Evolutionary conservation across 2,329 filamentous ascomycete species (phyloP).

Genomic region (Penicillium paneum): DNA sequence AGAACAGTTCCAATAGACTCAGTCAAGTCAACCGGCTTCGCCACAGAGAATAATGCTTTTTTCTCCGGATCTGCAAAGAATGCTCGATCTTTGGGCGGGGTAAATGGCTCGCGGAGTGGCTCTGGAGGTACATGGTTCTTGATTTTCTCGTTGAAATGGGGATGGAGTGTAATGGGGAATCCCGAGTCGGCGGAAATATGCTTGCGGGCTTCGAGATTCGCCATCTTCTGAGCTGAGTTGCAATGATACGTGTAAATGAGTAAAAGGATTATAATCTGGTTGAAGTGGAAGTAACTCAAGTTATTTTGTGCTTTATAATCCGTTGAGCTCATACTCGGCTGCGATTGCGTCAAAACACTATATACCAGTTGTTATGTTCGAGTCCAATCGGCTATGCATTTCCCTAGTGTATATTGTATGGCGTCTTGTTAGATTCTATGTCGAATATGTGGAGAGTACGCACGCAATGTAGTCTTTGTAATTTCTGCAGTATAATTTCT

Average conservation of each 20-base stretch:
- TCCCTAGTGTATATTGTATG: neutral
- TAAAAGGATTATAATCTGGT: neutral
- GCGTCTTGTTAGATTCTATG: neutral
- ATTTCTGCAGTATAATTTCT: neutral
- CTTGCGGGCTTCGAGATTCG: conserved; percentile 46
- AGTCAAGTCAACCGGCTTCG: conserved; percentile 32
- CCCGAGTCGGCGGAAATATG: conserved; percentile 52
- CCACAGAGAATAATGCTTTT: conserved; percentile 34
- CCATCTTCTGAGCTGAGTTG: conserved; percentile 23
- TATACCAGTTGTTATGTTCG: neutral
- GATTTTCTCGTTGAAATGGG: conserved; percentile 49
- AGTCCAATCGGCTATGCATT: neutral
- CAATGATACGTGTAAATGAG: too few relatives aligned
- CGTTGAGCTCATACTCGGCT: neutral
- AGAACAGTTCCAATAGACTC: conserved; percentile 41
- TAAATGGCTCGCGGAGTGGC: conserved; percentile 30
- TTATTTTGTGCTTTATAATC: neutral
- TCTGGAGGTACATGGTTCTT: conserved; percentile 43
- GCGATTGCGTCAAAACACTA: conserved; percentile 1
- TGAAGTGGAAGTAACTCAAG: neutral
- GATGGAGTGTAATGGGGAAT: conserved; percentile 47
- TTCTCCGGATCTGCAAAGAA: conserved; percentile 42
- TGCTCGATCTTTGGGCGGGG: conserved; percentile 29
- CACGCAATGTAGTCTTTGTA: neutral
- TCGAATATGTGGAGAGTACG: neutral